These are phyloP conservation scores for Gyrodon lividus DNA, from an alignment of 768 basidiomycete species.

Conservation along the genomic window DNA sequence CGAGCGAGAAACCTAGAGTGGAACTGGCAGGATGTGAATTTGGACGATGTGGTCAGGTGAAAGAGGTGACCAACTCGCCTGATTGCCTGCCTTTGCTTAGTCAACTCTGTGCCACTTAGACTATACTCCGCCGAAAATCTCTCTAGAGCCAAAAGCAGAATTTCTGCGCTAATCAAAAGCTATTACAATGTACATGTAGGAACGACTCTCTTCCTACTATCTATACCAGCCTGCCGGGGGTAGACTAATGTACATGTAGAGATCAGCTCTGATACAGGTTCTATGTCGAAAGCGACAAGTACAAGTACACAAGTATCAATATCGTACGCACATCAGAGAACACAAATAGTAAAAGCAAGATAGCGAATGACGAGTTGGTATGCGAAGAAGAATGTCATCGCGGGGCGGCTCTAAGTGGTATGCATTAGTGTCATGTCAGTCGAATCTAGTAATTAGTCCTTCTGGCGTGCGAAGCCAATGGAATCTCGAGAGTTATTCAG, in stretches of 20 bases:
- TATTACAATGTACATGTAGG: no score
- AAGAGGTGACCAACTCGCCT: slow-evolving; percentile 1
- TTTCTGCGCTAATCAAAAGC: no score
- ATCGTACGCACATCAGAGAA: no score
- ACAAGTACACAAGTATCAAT: neutral
- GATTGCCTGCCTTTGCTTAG: slow-evolving; percentile 21
- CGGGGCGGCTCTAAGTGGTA: no score
- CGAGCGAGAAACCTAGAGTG: slow-evolving; percentile 2
- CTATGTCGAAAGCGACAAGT: no score
- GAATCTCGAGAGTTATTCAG: slow-evolving; percentile 21
- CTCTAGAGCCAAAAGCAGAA: neutral
- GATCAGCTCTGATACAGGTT: no score
- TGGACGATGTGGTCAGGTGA: slow-evolving; percentile 17
- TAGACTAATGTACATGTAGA: no score
- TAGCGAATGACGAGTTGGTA: neutral
- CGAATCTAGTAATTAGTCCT: neutral
- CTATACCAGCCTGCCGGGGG: no score
- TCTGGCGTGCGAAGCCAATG: slow-evolving; percentile 19
- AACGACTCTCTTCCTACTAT: no score
- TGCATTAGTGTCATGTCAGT: neutral
- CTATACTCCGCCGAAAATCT: no score
- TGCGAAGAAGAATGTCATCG: slow-evolving; percentile 10
- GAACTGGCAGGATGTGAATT: slow-evolving; percentile 11
- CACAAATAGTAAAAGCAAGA: neutral
- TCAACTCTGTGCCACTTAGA: slow-evolving; percentile 8